These are phyloP conservation scores for Rhizopogon vinicolor DNA, from an alignment of 768 basidiomycete species.

Conservation along the genomic window DNA sequence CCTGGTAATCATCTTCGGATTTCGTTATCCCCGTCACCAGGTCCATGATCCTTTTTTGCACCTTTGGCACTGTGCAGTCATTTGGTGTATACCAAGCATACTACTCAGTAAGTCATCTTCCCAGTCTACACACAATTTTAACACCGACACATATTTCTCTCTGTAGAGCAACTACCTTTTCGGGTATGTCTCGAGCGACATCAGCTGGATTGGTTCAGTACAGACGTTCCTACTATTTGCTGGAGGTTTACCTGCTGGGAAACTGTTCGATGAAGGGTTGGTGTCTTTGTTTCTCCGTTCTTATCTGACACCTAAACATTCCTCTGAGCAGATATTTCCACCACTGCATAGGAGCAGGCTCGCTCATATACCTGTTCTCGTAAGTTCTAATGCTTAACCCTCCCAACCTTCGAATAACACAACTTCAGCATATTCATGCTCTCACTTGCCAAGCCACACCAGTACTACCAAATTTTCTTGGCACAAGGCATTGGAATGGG, in stretches of 20 bases:
- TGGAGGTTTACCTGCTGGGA: conserved; percentile 38
- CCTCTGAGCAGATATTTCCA: conserved; percentile 32
- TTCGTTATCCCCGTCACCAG: conserved; percentile 19
- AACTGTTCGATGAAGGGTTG: conserved; percentile 41
- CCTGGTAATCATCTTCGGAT: not conserved
- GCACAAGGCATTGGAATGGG: conserved; percentile 56
- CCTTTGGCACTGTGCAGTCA: conserved; percentile 45
- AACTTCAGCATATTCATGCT: conserved; percentile 46
- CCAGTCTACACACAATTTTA: not conserved
- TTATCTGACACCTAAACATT: not conserved
- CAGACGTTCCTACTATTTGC: conserved; percentile 48
- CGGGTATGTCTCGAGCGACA: conserved; percentile 36
- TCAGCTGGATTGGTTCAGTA: conserved; percentile 48
- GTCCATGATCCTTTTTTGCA: conserved; percentile 40
- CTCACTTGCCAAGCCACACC: conserved; percentile 40
- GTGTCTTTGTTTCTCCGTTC: conserved; percentile 19
- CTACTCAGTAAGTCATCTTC: conserved; percentile 32
- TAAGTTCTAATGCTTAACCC: conserved; percentile 15
- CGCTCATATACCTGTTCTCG: conserved; percentile 38
- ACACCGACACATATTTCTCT: not conserved
- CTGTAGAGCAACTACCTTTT: conserved; percentile 31
- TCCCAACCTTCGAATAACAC: not conserved
- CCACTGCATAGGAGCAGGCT: conserved; percentile 33
- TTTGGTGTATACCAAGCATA: conserved; percentile 50
- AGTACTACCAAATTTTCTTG: conserved; percentile 51